Evolutionary conservation across 2,329 filamentous ascomycete genomes (phyloP), one percentile per base, ranked within the genome.

Genomic region (Alternaria viburni): DNA sequence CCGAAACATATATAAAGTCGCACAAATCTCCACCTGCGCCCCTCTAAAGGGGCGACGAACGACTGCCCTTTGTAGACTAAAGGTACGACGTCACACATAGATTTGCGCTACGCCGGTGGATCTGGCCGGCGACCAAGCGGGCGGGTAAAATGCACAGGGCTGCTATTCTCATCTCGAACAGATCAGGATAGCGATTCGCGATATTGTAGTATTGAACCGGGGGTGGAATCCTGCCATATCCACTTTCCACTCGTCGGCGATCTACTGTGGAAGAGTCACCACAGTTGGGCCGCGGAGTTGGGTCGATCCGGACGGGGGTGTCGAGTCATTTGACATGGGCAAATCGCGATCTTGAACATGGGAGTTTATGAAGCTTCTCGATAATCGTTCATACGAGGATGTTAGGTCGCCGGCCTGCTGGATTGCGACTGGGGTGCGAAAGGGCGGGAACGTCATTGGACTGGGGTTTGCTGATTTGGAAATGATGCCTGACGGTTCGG

Each of bases 401-500:
- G 4, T 23, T 52, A 52, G 49, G 49, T 36, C 49, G 30, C 49
- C 49, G 49, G 28, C 49, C 12, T 52, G 30, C 49, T 52, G 49
- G 30, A 23, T 41, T 23, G 21, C 7, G 19, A 52, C 30, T 1
- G 30, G 47, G 45, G 49, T 21, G 10, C n/a, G 23, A 25, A 23
- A 36, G 49, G 28, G 28, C 49, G 21, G 45, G 44, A 26, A 50
- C 41, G n/a, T 49, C 26, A 30, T 57, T 43, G 59, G 46, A 44
- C 26, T 15, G 23, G 54, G 52, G 45, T 50, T 41, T 10, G 28
- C 13, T 36, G 3, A 62, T 59, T 59, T 59, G 59, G 56, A 59
- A 58, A 62, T 36, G 23, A 59, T 52, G 59, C 47, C 49, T 62
- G 55, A 44, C 50, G 32, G 54, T 59, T 51, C 59, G 59, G 59